Evolutionary conservation across 441 rosid genomes (phyloP).

Genomic region (Eutrema salsugineum): DNA sequence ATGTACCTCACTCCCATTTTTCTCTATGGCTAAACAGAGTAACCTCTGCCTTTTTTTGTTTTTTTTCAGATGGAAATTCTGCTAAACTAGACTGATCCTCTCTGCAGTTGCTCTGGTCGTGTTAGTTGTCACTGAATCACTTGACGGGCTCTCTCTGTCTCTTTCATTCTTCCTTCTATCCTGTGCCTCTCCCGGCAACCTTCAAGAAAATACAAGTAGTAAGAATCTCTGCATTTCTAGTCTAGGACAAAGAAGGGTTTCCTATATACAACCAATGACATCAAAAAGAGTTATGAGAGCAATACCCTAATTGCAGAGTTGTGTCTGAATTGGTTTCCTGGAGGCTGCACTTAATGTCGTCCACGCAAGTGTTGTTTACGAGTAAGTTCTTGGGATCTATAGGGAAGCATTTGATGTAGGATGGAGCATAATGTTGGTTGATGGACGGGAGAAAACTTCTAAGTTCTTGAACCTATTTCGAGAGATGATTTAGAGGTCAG

Average conservation of each 20-base stretch:
- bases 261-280: neutral
- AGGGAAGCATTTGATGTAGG: constrained; percentile 52
- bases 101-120: constrained; percentile 11
- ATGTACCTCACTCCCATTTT: neutral
- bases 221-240: neutral
- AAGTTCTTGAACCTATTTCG: constrained; percentile 71
- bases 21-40: constrained; percentile 11
- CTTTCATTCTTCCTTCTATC: constrained; percentile 47
- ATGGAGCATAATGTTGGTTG: constrained; percentile 37
- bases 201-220: constrained; percentile 16
- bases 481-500: neutral
- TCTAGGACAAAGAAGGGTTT: neutral
- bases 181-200: constrained; percentile 60
- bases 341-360: constrained; percentile 34
- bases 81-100: constrained; percentile 19
- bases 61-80: neutral
- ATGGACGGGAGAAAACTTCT: constrained; percentile 58
- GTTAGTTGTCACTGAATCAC: constrained; percentile 41
- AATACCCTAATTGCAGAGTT: constrained; percentile 78
- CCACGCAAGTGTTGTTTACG: constrained; percentile 34
- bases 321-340: constrained; percentile 80
- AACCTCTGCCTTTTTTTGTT: neutral
- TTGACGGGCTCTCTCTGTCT: constrained; percentile 47
- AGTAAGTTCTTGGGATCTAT: constrained; percentile 45
- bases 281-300: neutral